Evolutionary conservation across 495 filamentous ascomycete genomes (phyloP).

Genomic region (Talaromyces adpressus): DNA sequence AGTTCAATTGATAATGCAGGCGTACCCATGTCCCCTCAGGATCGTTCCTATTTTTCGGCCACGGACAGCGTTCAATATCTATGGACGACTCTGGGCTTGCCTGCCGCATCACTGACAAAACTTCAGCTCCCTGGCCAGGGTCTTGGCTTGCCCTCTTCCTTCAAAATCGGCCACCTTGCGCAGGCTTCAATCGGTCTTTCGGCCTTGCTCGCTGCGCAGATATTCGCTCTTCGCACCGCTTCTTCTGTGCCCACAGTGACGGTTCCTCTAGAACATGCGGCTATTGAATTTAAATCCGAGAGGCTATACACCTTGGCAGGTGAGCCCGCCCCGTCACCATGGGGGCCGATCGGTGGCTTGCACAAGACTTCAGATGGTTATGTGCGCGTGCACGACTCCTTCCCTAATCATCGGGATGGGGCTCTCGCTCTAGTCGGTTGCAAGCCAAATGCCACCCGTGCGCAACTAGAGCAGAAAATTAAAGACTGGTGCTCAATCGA

Average conservation of each 20-base stretch:
- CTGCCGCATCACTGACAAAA: constrained; percentile 8
- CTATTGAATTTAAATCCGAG: constrained; percentile 38
- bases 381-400: constrained; percentile 36
- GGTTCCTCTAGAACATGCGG: constrained; percentile 29
- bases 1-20: too few species aligned
- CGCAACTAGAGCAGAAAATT: too few species aligned
- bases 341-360: constrained; percentile 34
- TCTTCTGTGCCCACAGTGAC: constrained; percentile 14
- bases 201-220: constrained; percentile 30
- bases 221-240: constrained; percentile 18
- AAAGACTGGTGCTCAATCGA: constrained; percentile 32
- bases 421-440: constrained; percentile 28
- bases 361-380: constrained; percentile 36
- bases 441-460: constrained; percentile 15
- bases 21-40: not conserved
- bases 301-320: constrained; percentile 28
- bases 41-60: constrained; percentile 8
- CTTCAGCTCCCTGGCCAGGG: constrained; percentile 11
- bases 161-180: constrained; percentile 33
- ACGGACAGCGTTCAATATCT: constrained; percentile 13
- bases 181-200: constrained; percentile 37
- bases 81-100: constrained; percentile 14
- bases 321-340: constrained; percentile 16
- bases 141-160: constrained; percentile 30
- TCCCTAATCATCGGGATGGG: constrained; percentile 31